These are phyloP conservation scores for Excoecaria agallocha DNA, from an alignment of 345 rosid genomes.

Conservation along the genomic window DNA sequence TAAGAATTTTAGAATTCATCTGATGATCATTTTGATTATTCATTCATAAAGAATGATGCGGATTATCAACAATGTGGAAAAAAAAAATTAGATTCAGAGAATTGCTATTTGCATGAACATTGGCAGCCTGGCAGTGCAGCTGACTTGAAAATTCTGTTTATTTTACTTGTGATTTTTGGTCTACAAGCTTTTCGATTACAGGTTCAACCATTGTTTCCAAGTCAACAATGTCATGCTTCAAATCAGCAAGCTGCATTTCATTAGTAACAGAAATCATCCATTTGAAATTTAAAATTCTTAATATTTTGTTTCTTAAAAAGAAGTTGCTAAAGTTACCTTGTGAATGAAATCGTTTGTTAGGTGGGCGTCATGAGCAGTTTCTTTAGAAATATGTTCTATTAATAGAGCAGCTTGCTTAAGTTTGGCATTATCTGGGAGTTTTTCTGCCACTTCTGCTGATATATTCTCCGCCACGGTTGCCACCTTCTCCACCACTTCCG, in stretches of 20 bases:
- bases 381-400: slow-evolving; percentile 54
- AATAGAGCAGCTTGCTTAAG: slow-evolving; percentile 54
- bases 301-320: no score
- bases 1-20: not conserved
- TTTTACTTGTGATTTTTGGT: slow-evolving; percentile 26
- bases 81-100: not conserved
- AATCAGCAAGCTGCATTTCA: slow-evolving; percentile 44
- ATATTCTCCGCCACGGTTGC: slow-evolving; percentile 29
- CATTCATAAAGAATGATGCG: not conserved
- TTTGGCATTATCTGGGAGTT: slow-evolving; percentile 48
- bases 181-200: slow-evolving; percentile 30
- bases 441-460: slow-evolving; percentile 30
- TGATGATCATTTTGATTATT: not conserved
- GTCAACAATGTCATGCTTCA: slow-evolving; percentile 50
- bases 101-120: not conserved
- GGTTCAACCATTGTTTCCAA: slow-evolving; percentile 61
- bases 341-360: slow-evolving; percentile 43
- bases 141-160: not conserved
- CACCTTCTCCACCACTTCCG: slow-evolving; percentile 39
- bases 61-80: no score
- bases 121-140: not conserved
- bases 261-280: not conserved
- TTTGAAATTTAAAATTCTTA: no score
- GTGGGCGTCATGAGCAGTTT: slow-evolving; percentile 61
- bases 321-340: slow-evolving; percentile 38